Percentiles rank a stretch among this genome's conserved stretches.
Conservation (phyloP, 179 eudicot genomes). For the Amaranthus tricolor region DNA sequence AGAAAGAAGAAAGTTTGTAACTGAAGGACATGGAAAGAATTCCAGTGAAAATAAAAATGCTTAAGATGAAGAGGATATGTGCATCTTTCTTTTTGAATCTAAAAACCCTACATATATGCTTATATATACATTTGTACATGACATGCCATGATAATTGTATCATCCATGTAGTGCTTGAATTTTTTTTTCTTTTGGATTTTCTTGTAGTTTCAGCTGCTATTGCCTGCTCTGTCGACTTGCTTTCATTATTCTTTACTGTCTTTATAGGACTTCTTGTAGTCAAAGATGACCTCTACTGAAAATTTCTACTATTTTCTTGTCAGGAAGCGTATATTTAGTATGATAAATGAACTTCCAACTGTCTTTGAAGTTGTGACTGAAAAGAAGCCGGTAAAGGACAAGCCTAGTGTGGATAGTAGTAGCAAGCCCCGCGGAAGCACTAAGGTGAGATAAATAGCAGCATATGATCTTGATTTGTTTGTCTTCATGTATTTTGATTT, state of each 20-base stretch:
- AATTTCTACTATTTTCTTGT: constrained; percentile 17
- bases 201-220: neutral
- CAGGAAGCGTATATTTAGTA: constrained; percentile 77
- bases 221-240: neutral
- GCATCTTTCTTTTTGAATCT: neutral
- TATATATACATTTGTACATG: neutral
- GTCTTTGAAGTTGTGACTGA: constrained; percentile 74
- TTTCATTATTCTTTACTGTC: neutral
- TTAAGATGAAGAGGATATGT: neutral
- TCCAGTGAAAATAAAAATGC: neutral
- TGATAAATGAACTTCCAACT: constrained; percentile 84
- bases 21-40: neutral
- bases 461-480: neutral
- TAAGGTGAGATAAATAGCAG: constrained; percentile 45
- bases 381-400: constrained; percentile 74
- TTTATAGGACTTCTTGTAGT: neutral
- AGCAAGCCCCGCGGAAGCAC: constrained; percentile 66
- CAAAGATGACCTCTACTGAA: constrained; percentile 18
- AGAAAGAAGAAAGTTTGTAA: neutral
- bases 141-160: neutral
- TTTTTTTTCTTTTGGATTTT: neutral
- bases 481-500: constrained; percentile 4
- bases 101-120: neutral
- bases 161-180: neutral
- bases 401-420: constrained; percentile 68